Conservation (phyloP, 2,329 filamentous ascomycete species). For the Colletotrichum trifolii region DNA sequence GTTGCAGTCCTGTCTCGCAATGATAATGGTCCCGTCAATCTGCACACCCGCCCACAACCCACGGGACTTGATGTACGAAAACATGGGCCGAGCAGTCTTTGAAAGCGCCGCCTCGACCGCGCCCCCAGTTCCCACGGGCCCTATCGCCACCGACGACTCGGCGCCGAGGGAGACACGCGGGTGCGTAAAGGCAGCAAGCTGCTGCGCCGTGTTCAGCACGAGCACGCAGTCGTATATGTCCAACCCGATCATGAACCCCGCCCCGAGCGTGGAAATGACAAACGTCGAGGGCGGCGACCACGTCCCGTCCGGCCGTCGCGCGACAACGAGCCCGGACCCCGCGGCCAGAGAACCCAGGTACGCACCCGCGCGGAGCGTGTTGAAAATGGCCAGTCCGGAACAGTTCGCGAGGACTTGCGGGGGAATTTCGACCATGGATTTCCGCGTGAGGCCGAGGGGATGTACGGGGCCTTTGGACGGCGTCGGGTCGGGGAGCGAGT, state of each 20-base stretch:
- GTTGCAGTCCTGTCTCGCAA: conserved; percentile 82
- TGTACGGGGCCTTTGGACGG: conserved; percentile 43
- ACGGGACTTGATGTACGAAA: conserved; percentile 84
- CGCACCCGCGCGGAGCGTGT: conserved; percentile 69
- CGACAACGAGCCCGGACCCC: conserved; percentile 69
- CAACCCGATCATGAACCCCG: conserved; percentile 78
- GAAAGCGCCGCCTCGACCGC: conserved; percentile 57
- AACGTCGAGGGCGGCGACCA: conserved; percentile 82
- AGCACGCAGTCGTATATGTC: conserved; percentile 83
- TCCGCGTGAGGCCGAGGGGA: conserved; percentile 46
- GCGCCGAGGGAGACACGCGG: conserved; percentile 75
- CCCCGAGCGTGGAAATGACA: conserved; percentile 74
- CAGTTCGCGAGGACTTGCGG: conserved; percentile 62
- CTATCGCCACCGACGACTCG: conserved; percentile 75
- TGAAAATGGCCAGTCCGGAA: conserved; percentile 72
- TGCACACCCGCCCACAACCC: conserved; percentile 84
- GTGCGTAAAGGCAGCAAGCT: conserved; percentile 75
- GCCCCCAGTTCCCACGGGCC: conserved; percentile 69
- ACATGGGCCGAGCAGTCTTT: conserved; percentile 68
- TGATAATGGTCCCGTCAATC: conserved; percentile 82
- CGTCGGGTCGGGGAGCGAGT: conserved; percentile 38
- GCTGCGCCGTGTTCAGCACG: conserved; percentile 76
- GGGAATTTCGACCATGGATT: conserved; percentile 51
- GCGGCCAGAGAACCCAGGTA: conserved; percentile 67
- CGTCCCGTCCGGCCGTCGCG: conserved; percentile 65